Conservation (phyloP, 1,284 basidiomycete genomes). For the Termitomyces sp. region DNA sequence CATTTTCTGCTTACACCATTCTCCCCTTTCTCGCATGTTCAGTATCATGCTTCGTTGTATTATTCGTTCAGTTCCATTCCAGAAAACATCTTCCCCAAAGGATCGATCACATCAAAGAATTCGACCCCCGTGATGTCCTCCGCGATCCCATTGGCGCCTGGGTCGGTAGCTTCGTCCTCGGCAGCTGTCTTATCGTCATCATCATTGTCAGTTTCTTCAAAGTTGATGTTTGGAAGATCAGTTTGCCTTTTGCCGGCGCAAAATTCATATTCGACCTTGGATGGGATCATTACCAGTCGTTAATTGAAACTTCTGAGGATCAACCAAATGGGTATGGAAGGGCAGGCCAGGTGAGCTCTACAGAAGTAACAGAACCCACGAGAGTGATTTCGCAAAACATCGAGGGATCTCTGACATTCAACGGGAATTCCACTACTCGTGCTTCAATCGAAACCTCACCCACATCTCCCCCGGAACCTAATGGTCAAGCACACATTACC, state of each 20-base stretch:
- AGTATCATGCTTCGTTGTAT: constrained; percentile 49
- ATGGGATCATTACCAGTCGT: constrained; percentile 52
- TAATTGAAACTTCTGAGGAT: constrained; percentile 19
- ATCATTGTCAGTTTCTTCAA: constrained; percentile 56
- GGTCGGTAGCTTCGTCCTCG: constrained; percentile 49
- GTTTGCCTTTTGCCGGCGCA: constrained; percentile 76
- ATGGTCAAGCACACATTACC: too few relatives aligned
- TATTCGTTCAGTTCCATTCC: constrained; percentile 57
- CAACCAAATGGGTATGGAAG: constrained; percentile 5
- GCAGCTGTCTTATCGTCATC: constrained; percentile 45
- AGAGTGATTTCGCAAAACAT: constrained; percentile 24
- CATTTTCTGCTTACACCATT: constrained; percentile 69
- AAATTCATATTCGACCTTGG: constrained; percentile 68
- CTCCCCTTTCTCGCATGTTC: constrained; percentile 67
- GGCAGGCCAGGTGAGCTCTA: constrained; percentile 6
- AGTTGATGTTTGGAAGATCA: constrained; percentile 78
- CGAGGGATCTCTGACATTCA: constrained; percentile 4
- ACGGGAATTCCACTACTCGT: background rate
- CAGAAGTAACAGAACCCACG: too few relatives aligned
- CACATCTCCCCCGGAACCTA: too few relatives aligned
- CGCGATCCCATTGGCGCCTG: constrained; percentile 49
- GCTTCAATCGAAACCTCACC: too few relatives aligned
- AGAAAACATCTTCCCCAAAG: constrained; percentile 47
- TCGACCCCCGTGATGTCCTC: constrained; percentile 44
- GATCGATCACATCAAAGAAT: constrained; percentile 34